A percentile compares a stretch with the other conserved stretches of the same genome.
Evolutionary conservation across 148 eudicot genomes (phyloP).

Genomic region (Diospyros lotus): DNA sequence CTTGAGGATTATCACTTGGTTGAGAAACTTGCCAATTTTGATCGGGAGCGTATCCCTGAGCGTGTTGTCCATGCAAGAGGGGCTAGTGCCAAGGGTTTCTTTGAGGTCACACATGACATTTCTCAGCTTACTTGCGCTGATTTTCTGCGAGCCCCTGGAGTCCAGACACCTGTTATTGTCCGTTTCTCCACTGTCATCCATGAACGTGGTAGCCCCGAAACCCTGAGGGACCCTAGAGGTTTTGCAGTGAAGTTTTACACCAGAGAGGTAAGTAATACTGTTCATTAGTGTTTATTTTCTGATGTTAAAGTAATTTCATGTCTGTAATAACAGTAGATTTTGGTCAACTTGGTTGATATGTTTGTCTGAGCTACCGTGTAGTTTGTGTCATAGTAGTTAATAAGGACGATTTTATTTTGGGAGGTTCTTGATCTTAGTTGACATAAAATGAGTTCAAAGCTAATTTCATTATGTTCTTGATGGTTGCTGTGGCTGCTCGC

Average conservation of each 20-base stretch:
- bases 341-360: background rate
- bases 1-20: conserved; percentile 78
- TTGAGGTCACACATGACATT: conserved; percentile 87
- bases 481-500: conserved; percentile 2
- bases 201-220: conserved; percentile 98
- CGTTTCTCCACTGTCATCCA: conserved; percentile 96
- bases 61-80: conserved; percentile 87
- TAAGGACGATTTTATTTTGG: background rate
- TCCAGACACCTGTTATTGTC: conserved; percentile 92
- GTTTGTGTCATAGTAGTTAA: background rate
- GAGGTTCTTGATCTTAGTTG: background rate
- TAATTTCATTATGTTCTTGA: background rate
- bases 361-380: background rate
- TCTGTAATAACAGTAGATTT: background rate
- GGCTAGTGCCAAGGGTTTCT: conserved; percentile 78
- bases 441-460: background rate
- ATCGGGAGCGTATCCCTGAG: conserved; percentile 75
- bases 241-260: conserved; percentile 97
- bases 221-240: conserved; percentile 91
- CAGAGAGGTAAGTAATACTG: conserved; percentile 58
- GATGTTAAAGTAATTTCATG: background rate
- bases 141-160: conserved; percentile 87
- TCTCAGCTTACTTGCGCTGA: conserved; percentile 87
- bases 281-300: background rate
- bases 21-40: conserved; percentile 77